These are phyloP conservation scores for Moesziomyces globuligerus DNA, from an alignment of 1,284 basidiomycete species.

Conservation along the genomic window DNA sequence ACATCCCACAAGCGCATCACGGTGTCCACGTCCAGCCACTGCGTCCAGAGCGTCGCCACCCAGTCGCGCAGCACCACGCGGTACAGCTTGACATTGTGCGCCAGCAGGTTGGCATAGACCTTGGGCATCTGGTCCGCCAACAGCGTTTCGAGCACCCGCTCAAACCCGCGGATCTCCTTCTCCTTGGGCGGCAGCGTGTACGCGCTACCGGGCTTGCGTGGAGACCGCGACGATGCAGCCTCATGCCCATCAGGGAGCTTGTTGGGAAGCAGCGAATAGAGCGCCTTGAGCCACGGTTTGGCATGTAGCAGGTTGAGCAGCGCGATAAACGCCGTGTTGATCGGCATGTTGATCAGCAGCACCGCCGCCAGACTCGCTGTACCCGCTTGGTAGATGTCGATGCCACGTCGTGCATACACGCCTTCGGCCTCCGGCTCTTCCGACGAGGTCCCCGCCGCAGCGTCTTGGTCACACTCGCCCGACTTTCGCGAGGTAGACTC, in stretches of 20 bases:
- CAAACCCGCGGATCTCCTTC: constrained; percentile 24
- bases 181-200: constrained; percentile 27
- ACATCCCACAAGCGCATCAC: constrained; percentile 62
- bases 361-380: constrained; percentile 78
- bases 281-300: constrained; percentile 57
- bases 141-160: constrained; percentile 88
- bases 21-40: constrained; percentile 57
- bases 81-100: constrained; percentile 42
- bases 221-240: neutral
- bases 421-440: constrained; percentile 4
- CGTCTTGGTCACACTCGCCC: too few species aligned
- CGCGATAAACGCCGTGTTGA: constrained; percentile 79
- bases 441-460: neutral
- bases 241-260: neutral
- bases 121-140: constrained; percentile 92
- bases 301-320: constrained; percentile 78
- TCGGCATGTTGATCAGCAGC: constrained; percentile 85
- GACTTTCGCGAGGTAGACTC: neutral
- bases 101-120: constrained; percentile 71
- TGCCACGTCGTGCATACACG: constrained; percentile 31
- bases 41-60: constrained; percentile 53
- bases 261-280: constrained; percentile 51
- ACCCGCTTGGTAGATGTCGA: constrained; percentile 60
- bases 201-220: constrained; percentile 8
- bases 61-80: constrained; percentile 49